Evolutionary conservation across 495 filamentous ascomycete genomes (phyloP).

Genomic region (Penicillium antarcticum): DNA sequence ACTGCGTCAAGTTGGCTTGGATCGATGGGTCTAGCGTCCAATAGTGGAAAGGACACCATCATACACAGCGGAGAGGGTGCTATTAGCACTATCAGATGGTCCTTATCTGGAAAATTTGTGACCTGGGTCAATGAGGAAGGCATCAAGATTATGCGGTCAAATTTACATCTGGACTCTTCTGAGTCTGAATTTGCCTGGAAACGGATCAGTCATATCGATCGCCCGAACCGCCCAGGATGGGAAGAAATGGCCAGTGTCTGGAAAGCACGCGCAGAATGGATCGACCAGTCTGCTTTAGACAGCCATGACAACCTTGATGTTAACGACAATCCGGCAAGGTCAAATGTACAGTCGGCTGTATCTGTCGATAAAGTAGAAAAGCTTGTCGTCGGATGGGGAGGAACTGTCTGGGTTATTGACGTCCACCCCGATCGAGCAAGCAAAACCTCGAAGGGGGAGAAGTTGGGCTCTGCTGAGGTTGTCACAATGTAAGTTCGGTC

Average conservation of each 20-base stretch:
- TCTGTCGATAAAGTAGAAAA: slow-evolving; percentile 60
- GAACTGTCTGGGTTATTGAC: slow-evolving; percentile 92
- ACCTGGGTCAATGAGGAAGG: slow-evolving; percentile 95
- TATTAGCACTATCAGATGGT: slow-evolving; percentile 91
- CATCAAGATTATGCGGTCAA: slow-evolving; percentile 94
- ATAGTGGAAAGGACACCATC: slow-evolving; percentile 79
- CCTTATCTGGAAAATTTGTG: slow-evolving; percentile 82
- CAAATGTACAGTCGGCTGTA: slow-evolving; percentile 11
- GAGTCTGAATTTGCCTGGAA: slow-evolving; percentile 89
- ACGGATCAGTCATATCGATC: slow-evolving; percentile 86
- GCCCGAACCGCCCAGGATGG: slow-evolving; percentile 75
- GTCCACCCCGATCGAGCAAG: slow-evolving; percentile 75
- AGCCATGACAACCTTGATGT: slow-evolving; percentile 52
- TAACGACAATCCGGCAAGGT: slow-evolving; percentile 29
- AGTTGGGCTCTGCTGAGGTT: slow-evolving; percentile 79
- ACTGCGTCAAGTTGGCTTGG: slow-evolving; percentile 90
- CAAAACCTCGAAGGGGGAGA: slow-evolving; percentile 67
- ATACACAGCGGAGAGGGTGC: slow-evolving; percentile 90
- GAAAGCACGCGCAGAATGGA: slow-evolving; percentile 89
- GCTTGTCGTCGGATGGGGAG: slow-evolving; percentile 89
- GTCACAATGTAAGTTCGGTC: slow-evolving; percentile 73
- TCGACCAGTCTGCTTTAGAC: slow-evolving; percentile 75
- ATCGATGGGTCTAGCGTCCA: slow-evolving; percentile 71
- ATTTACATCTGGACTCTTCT: slow-evolving; percentile 71
- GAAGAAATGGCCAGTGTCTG: slow-evolving; percentile 93